Evolutionary conservation across 129 eudicot genomes (phyloP), one percentile per base, ranked within the genome.

Genomic region (Oenanthe sinensis): DNA sequence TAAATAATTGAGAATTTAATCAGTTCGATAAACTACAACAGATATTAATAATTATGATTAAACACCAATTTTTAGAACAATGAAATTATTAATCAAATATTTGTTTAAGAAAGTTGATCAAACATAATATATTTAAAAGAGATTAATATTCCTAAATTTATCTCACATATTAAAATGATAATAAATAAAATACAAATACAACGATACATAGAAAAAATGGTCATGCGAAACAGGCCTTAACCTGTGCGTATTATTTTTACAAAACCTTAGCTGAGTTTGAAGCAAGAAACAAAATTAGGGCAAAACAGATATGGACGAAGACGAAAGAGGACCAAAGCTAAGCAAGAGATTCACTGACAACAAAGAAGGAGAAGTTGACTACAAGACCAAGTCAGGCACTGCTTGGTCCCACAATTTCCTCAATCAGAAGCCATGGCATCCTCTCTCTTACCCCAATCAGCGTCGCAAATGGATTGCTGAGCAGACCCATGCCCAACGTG

Each of bases 361-460:
- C 28, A 87, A 75, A 42, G 85, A 68, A 2, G 91, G 91, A n/a
- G 97, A 91, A 83, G 97, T 93, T 26, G 98, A 93, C 81, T 89
- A 87, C 91, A 93, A 79, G 77, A 89, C 92, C 72, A 93, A 89
- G 72, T 78, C 98, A 5, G 98, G 98, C 75, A 93, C 97, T 1
- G 98, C 98, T 1, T 93, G 98, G 98, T 90, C 97, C 42, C 98
- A 93, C 89, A 63, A 80, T 0, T 93, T 78, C 83, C 91, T 93
- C n/a, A 93, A 93, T 81, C 98, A 93, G 75, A 93, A 93, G 82
- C 98, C 98, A 60, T 93, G 98, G 98, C 98, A 93, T 78, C 98
- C 98, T 70, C 92, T 93, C 37, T 93, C 98, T 4, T 93, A 93
- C 83, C 98, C 97, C 50, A 93, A 93, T 77, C 98, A 93, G 84